Base-by-base conservation (phyloP, 73 alveolate species). In the Paramecium sonneborni region DNA sequence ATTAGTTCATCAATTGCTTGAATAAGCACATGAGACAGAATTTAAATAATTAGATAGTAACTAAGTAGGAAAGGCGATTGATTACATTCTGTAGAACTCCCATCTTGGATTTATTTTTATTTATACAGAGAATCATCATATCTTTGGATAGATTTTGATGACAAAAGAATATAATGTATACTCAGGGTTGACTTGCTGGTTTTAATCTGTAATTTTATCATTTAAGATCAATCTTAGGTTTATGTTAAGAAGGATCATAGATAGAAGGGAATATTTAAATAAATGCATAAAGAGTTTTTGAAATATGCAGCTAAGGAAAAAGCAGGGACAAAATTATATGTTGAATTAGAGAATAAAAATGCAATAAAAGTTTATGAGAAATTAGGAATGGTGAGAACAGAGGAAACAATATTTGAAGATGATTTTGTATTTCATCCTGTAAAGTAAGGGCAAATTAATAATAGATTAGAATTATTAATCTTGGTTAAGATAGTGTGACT, bases 21-120 rank as follows among this genome's bases (percentile, higher is more conserved):
- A 62, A 9, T 30, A 62, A 62, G 84, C 84, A 2, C 24, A 62
- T 32, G 86, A 72, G 20, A 72, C 86, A 72, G 86, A 72, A 37
- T 23, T 1, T 0, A 72, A 72, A 72, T 37, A 72, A 72, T 72
- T 72, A 38, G 86, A 72, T 72, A 32, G 15, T 15, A 72, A 30
- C 12, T 38, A 7, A 34, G 57, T 72, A 14, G 35, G 62, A 72
- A 35, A 72, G 24, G 86, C 86, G 7, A 72, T 72, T 72, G 55
- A 72, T 14, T 38, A 15, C 37, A 15, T 72, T 15, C 5, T 72
- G 6, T 23, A 72, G 18, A 32, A 72, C 12, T n/a, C 55, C 12
- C 37, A 72, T 35, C 10, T 35, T 37, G 86, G 86, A 9, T 72
- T 35, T 37, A 32, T 35, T 41, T 34, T 35, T 8, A 72, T 72